These are phyloP conservation scores for Macrophomina tecta DNA, from an alignment of 2,329 filamentous ascomycete species.

Conservation along the genomic window DNA sequence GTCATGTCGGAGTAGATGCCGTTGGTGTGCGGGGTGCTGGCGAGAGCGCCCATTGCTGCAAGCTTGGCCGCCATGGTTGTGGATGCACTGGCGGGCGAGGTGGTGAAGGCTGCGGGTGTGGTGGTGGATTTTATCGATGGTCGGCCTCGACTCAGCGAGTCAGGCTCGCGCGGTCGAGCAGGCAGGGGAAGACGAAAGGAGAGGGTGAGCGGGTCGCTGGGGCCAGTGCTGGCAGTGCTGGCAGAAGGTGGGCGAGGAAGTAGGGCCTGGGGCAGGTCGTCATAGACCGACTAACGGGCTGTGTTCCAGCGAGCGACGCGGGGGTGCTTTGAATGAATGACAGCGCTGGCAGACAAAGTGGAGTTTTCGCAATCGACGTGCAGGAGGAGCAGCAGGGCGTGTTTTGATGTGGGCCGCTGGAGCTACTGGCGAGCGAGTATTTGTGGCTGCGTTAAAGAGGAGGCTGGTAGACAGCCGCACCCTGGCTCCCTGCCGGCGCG, in stretches of 20 bases:
- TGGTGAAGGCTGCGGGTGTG: neutral
- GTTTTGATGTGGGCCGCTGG: slow-evolving; percentile 21
- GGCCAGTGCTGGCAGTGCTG: slow-evolving; percentile 21
- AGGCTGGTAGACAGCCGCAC: slow-evolving; percentile 20
- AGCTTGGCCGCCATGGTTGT: slow-evolving; percentile 44
- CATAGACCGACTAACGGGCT: slow-evolving; percentile 16
- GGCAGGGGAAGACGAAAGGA: slow-evolving; percentile 24
- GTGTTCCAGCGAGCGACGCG: slow-evolving; percentile 7
- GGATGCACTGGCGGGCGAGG: neutral
- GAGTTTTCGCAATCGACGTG: slow-evolving; percentile 12
- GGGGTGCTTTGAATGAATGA: slow-evolving; percentile 22
- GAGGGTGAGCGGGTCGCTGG: slow-evolving; percentile 9
- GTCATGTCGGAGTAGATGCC: slow-evolving; percentile 96
- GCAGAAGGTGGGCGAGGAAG: neutral
- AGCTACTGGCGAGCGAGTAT: slow-evolving; percentile 12
- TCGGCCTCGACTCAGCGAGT: slow-evolving; percentile 2
- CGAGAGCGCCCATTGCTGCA: slow-evolving; percentile 43
- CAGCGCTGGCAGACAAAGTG: slow-evolving; percentile 21
- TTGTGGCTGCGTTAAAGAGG: slow-evolving; percentile 24
- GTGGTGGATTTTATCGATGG: slow-evolving; percentile 11
- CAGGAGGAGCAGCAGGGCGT: slow-evolving; percentile 21
- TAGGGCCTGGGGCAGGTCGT: slow-evolving; percentile 10
- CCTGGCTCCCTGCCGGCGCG: slow-evolving; percentile 4
- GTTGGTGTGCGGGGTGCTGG: slow-evolving; percentile 74
- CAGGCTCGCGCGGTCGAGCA: slow-evolving; percentile 2